Evolutionary conservation across 108 stramenopile genomes (phyloP), one percentile per base, ranked within the genome.

Genomic region (Skeletonema potamos): DNA sequence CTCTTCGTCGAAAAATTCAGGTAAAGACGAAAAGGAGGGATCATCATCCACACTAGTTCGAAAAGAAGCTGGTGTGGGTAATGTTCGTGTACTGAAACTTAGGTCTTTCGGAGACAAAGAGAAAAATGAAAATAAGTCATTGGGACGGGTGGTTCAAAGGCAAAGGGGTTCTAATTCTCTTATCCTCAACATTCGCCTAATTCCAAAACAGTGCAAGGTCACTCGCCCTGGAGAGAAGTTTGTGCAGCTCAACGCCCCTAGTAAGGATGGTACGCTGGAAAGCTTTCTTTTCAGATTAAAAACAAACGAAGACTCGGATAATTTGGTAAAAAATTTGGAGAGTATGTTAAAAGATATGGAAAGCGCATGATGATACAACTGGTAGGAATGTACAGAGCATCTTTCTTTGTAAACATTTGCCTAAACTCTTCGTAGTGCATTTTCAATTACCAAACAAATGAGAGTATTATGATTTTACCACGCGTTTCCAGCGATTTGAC

Each of bases 61-160:
- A 85, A 73, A 88, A 60, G 90, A 91, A 67, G 69, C 86, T 29
- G 93, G 93, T 10, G 86, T 86, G 22, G 93, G 90, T 34, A 90
- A 87, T 10, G 61, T 94, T 22, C 86, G 88, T 22, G 58, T 91
- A 8, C 68, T 92, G 32, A 77, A 70, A 56, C 54, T 27, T 15
- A 80, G 68, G 54, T 27, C 58, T 30, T 44, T 39, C 24, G 29
- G 17, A 28, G 73, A 29, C 4, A 36, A 15, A 62, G 26, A 59
- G 54, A 41, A 43, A 33, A 30, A 33, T 34, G 64, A 39, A 32
- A 60, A 46, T 17, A 58, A 30, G 29, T 56, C 18, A 17, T 18
- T 58, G 17, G 72, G 72, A 20, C 86, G 93, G 11, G 64, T 94
- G 18, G 91, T 92, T 28, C 91, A 92, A 67, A 74, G 91, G 44